A percentile compares a stretch with the other conserved stretches of the same genome.
Conservation (phyloP, 176 grass and related monocot species). For the Chrysopogon serrulatus region DNA sequence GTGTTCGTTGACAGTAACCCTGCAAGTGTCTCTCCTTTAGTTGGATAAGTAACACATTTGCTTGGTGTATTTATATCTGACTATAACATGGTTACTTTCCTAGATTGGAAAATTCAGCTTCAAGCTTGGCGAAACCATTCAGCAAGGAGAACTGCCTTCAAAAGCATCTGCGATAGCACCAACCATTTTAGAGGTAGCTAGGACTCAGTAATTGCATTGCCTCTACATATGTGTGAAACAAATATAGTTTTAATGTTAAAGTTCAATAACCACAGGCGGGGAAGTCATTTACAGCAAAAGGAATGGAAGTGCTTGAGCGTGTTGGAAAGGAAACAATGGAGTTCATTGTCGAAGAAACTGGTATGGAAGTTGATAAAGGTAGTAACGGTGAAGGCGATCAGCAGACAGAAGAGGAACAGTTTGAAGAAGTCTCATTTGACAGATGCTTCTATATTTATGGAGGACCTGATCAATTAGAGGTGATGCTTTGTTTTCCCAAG, state of each 20-base stretch:
- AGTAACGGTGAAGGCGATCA: constrained; percentile 43
- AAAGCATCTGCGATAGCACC: constrained; percentile 86
- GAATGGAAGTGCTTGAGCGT: constrained; percentile 91
- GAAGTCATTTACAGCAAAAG: constrained; percentile 77
- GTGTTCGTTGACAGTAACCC: not conserved
- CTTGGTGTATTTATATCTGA: not conserved
- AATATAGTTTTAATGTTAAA: constrained; percentile 21
- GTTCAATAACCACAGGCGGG: constrained; percentile 58
- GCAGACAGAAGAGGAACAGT: constrained; percentile 70
- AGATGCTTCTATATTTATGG: constrained; percentile 99
- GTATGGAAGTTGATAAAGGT: constrained; percentile 82
- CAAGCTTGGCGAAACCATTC: constrained; percentile 87
- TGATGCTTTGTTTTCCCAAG: constrained; percentile 34
- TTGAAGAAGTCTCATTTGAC: constrained; percentile 94
- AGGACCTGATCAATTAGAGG: constrained; percentile 96
- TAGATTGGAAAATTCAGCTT: constrained; percentile 94
- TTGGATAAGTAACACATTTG: not conserved
- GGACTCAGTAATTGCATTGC: not conserved
- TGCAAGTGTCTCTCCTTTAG: constrained; percentile 1
- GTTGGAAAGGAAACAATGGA: constrained; percentile 99
- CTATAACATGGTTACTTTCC: constrained; percentile 12
- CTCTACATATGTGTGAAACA: not conserved
- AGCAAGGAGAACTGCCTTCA: constrained; percentile 65
- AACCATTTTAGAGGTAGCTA: constrained; percentile 77
- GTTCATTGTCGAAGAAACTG: constrained; percentile 85